phyloP scores from a whole-genome alignment of 2,329 filamentous ascomycete genomes.

The Claviceps sp. region DNA sequence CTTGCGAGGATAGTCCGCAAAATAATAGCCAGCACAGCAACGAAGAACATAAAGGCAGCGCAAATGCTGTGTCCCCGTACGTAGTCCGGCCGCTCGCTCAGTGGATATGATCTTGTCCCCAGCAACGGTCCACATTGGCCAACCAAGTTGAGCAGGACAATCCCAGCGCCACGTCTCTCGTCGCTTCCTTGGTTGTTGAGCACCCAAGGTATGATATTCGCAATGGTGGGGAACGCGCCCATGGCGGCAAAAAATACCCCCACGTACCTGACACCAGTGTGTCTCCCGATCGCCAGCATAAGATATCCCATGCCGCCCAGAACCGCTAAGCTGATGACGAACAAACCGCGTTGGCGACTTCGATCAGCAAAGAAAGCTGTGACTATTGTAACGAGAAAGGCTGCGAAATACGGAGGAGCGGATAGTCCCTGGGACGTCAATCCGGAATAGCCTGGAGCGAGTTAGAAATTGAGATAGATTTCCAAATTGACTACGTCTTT shows the following conservation, averaged over 20 bases:
- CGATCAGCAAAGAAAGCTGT: slow-evolving; percentile 8
- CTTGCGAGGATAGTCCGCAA: neutral
- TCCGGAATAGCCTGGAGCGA: slow-evolving; percentile 8
- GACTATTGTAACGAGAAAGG: slow-evolving; percentile 9
- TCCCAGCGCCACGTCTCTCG: slow-evolving; percentile 5
- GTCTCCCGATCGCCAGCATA: slow-evolving; percentile 2
- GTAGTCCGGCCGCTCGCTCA: slow-evolving; percentile 2
- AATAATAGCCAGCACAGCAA: slow-evolving; percentile 7
- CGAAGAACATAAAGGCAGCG: slow-evolving; percentile 7
- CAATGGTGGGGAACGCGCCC: slow-evolving; percentile 6
- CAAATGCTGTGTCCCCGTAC: slow-evolving; percentile 4
- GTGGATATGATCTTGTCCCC: slow-evolving; percentile 5
- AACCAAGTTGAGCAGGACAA: slow-evolving; percentile 5
- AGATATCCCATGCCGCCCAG: slow-evolving; percentile 5
- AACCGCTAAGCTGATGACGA: slow-evolving; percentile 4
- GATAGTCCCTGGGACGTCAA: slow-evolving; percentile 10
- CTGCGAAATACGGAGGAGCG: slow-evolving; percentile 8
- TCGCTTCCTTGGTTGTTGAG: slow-evolving; percentile 7
- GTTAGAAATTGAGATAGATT: neutral
- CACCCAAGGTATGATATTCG: slow-evolving; percentile 6
- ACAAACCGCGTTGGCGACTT: slow-evolving; percentile 6
- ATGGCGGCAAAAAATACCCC: slow-evolving; percentile 3
- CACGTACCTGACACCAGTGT: slow-evolving; percentile 2
- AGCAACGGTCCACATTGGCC: slow-evolving; percentile 7
- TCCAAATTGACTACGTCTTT: neutral